Evolutionary conservation across 331 rosid species (phyloP).

Genomic region (Phaseolus coccineus): DNA sequence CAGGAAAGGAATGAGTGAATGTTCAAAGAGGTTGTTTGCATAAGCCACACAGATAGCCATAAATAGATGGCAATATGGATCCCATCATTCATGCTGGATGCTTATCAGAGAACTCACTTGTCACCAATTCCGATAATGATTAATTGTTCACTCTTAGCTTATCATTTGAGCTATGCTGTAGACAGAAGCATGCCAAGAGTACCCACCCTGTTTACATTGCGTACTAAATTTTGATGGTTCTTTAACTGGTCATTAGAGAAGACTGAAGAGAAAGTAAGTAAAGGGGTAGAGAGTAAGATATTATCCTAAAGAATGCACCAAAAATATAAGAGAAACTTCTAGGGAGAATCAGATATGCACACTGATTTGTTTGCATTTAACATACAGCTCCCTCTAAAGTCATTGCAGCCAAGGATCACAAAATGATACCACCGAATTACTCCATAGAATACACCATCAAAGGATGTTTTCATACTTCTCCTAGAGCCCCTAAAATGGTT

Average conservation of each 20-base stretch:
- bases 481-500: constrained; percentile 9
- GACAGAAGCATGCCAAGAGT: constrained; percentile 46
- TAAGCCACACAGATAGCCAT: constrained; percentile 51
- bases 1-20: constrained; percentile 80
- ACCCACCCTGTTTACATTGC: constrained; percentile 55
- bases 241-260: background rate
- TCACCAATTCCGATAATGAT: constrained; percentile 58
- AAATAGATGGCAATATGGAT: constrained; percentile 56
- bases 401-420: background rate
- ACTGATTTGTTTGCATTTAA: background rate
- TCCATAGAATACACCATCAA: background rate
- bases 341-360: background rate
- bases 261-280: background rate
- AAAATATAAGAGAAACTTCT: background rate
- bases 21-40: constrained; percentile 80
- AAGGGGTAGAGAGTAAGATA: background rate
- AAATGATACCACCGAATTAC: background rate
- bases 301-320: background rate
- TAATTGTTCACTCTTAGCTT: constrained; percentile 33
- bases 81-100: constrained; percentile 82
- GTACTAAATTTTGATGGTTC: constrained; percentile 50
- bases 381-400: background rate
- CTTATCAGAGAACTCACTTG: constrained; percentile 60
- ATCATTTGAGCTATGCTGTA: constrained; percentile 35
- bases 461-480: background rate